Conservation (phyloP, 805 yeast genomes). For the Cyberlindnera petersonii region DNA sequence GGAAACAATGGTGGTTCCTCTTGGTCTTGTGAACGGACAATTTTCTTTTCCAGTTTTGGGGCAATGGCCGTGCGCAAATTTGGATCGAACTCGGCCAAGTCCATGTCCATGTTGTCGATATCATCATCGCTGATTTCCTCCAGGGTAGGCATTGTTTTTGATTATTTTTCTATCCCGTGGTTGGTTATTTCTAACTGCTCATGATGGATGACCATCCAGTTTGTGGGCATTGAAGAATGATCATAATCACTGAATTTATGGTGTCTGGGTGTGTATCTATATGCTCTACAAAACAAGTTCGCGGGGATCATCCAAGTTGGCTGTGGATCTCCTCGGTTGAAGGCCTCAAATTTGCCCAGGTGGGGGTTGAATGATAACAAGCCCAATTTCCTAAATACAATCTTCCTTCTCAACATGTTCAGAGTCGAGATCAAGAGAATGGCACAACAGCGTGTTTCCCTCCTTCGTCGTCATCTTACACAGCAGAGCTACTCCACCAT, state of each 20-base stretch:
- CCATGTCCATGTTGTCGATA: constrained; percentile 90
- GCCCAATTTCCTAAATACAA: neutral
- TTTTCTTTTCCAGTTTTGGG: constrained; percentile 57
- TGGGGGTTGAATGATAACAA: too few species aligned
- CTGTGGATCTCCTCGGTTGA: neutral
- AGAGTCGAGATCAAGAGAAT: constrained; percentile 1
- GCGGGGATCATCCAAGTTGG: neutral
- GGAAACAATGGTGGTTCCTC: constrained; percentile 19
- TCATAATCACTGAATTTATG: constrained; percentile 3
- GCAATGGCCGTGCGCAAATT: constrained; percentile 64
- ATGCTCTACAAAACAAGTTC: neutral
- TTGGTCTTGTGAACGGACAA: constrained; percentile 58
- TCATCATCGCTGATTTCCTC: constrained; percentile 79
- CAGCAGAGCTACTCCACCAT: constrained; percentile 27
- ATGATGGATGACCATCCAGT: too few species aligned
- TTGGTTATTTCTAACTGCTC: too few species aligned
- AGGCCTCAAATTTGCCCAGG: neutral
- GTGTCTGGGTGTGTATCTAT: constrained; percentile 7
- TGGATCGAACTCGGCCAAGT: constrained; percentile 86
- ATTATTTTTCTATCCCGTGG: neutral
- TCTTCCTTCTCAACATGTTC: neutral
- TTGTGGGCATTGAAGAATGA: too few species aligned
- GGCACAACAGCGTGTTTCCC: constrained; percentile 6
- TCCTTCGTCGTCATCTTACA: constrained; percentile 1
- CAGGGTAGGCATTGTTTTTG: constrained; percentile 51